These are phyloP conservation scores for Priceomyces haplophilus DNA, from an alignment of 805 yeast species.

Conservation along the genomic window DNA sequence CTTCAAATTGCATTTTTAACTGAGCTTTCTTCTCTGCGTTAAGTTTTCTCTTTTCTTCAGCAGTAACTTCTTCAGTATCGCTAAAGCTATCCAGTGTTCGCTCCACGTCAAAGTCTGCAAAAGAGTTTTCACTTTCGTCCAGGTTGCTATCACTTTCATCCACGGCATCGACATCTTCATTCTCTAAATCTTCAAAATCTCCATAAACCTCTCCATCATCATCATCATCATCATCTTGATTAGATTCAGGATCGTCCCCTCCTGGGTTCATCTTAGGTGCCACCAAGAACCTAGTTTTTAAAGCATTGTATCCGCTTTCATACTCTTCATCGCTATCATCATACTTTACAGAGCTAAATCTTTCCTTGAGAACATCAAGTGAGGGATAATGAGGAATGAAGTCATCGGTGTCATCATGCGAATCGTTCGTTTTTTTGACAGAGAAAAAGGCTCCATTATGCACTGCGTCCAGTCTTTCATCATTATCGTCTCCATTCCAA, in stretches of 20 bases:
- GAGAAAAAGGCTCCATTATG: constrained; percentile 57
- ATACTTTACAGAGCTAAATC: constrained; percentile 38
- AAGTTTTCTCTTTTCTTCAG: constrained; percentile 71
- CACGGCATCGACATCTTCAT: constrained; percentile 13
- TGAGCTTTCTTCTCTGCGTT: constrained; percentile 91
- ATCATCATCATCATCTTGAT: constrained; percentile 19
- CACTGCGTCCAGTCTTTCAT: constrained; percentile 37
- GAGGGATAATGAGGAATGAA: constrained; percentile 35
- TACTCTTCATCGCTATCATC: constrained; percentile 35
- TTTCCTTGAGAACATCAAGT: constrained; percentile 42
- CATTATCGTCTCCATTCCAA: constrained; percentile 58
- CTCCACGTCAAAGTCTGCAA: constrained; percentile 55
- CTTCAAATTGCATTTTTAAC: constrained; percentile 85
- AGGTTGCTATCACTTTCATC: constrained; percentile 24
- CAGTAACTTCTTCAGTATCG: constrained; percentile 44
- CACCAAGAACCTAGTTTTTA: constrained; percentile 49
- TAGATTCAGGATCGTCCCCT: background rate
- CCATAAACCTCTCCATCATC: constrained; percentile 51
- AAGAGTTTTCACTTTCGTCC: constrained; percentile 41
- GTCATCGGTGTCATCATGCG: constrained; percentile 35
- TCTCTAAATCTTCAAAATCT: constrained; percentile 55
- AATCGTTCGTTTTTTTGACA: constrained; percentile 36
- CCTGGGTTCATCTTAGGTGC: constrained; percentile 44
- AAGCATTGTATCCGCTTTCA: constrained; percentile 37
- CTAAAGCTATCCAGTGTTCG: constrained; percentile 34